Percentiles rank a stretch among this genome's conserved stretches.
These are phyloP conservation scores for Lasiosphaeriaceae sp. DNA, from an alignment of 495 filamentous ascomycete species.

Conservation along the genomic window DNA sequence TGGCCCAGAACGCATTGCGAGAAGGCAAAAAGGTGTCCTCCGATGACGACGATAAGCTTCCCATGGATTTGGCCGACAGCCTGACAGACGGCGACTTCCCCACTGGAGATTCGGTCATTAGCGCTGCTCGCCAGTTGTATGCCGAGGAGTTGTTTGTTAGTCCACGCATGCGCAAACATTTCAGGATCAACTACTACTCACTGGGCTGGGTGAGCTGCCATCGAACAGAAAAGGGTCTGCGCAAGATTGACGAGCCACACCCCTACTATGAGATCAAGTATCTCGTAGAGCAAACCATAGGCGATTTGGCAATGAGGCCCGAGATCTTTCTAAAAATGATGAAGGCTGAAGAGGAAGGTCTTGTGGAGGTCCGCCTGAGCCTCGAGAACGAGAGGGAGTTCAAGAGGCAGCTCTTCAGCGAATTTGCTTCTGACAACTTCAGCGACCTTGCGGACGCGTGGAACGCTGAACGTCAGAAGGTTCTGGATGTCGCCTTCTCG, in stretches of 20 bases:
- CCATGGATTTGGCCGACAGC: slow-evolving; percentile 81
- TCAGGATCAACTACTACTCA: slow-evolving; percentile 77
- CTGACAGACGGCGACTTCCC: slow-evolving; percentile 67
- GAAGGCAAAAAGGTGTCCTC: slow-evolving; percentile 73
- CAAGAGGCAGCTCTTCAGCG: slow-evolving; percentile 66
- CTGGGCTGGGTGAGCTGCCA: slow-evolving; percentile 78
- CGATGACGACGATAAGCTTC: slow-evolving; percentile 71
- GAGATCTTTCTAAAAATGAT: slow-evolving; percentile 94
- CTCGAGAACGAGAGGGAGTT: slow-evolving; percentile 73
- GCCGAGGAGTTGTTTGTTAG: slow-evolving; percentile 85
- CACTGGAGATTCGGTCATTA: slow-evolving; percentile 69
- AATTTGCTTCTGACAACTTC: slow-evolving; percentile 88
- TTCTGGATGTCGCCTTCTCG: slow-evolving; percentile 71
- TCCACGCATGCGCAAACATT: slow-evolving; percentile 83
- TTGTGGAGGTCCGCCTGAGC: slow-evolving; percentile 76
- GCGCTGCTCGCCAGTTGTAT: slow-evolving; percentile 79
- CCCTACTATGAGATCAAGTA: slow-evolving; percentile 99
- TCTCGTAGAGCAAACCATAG: slow-evolving; percentile 77
- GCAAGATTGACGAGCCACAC: slow-evolving; percentile 90
- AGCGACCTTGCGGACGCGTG: slow-evolving; percentile 93
- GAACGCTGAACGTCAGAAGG: slow-evolving; percentile 81
- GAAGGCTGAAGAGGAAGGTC: slow-evolving; percentile 87
- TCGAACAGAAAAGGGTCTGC: slow-evolving; percentile 90
- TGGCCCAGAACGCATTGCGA: slow-evolving; percentile 78
- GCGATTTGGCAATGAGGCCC: slow-evolving; percentile 73